Base-by-base conservation (phyloP, 1,284 basidiomycete genomes). In the Boletellus deceptivus region DNA sequence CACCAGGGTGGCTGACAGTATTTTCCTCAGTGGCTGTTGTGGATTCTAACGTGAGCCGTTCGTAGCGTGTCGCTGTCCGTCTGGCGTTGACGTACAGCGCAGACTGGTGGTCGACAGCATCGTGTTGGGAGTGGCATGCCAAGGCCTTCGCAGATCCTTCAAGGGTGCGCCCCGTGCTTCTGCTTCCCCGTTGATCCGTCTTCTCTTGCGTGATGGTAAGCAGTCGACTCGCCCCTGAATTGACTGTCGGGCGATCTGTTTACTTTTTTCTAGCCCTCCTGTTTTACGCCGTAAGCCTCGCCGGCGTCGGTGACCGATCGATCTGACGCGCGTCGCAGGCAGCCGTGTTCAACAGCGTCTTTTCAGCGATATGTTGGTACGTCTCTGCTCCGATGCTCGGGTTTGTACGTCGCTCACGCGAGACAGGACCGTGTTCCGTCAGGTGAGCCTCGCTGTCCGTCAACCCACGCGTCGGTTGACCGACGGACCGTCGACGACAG, bases 151-250 rank as follows among this genome's bases (percentile, higher is more conserved):
- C 13, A 39, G 27, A n/a, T 34, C 46, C 18, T 36, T 27, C 2
- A 35, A 10, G 22, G 38, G 27, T 31, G 11, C 11, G 1, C 33
- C 25, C 18, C 16, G 31, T 5, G 16, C 38, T 5, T 24, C 7
- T 39, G 33, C 55, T 18, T 52, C 52, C 13, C 17, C 44, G 4
- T 40, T 59, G 6, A 11, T 49, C 11, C 48, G 33, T 16, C 40
- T 51, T 29, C 49, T 59, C n/a, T 10, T 52, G 11, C 47, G 48
- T 8, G 48, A 59, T 34, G 55, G 58, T 57, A 34, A 31, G 58
- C 14, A 22, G 20, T 14, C 9, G 18, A 17, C 14, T 17, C 22
- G 5, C 33, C 24, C 16, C 11, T 2, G 25, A 25, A 1, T 13
- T 13, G 29, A 31, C 29, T 5, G 25, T 25, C 9, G 29, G 29